Conservation (phyloP, 768 basidiomycete species). For the Sarcodon aspratus region DNA sequence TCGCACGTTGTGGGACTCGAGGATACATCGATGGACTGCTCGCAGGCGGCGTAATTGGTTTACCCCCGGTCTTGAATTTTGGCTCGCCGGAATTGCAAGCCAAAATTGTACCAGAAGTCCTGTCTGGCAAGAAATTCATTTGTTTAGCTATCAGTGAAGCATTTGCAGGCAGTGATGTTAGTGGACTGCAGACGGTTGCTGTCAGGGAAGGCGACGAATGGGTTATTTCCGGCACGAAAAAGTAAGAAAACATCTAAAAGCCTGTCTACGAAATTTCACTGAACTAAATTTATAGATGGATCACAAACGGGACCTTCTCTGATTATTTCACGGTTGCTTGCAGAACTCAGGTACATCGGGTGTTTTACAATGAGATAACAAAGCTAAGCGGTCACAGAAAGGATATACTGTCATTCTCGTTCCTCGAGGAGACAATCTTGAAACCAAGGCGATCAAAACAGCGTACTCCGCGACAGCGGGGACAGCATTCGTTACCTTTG, state of each 20-base stretch:
- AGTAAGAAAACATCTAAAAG: conserved; percentile 32
- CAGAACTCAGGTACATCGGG: conserved; percentile 42
- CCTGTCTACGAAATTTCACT: neutral
- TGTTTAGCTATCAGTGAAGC: conserved; percentile 90
- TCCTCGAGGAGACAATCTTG: conserved; percentile 57
- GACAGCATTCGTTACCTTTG: conserved; percentile 77
- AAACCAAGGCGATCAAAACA: conserved; percentile 86
- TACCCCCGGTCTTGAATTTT: conserved; percentile 85
- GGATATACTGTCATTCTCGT: conserved; percentile 73
- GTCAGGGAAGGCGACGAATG: conserved; percentile 76
- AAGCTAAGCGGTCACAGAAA: conserved; percentile 23
- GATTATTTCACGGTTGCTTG: conserved; percentile 81
- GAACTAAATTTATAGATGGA: conserved; percentile 49
- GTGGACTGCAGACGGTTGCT: conserved; percentile 79
- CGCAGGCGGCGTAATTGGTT: conserved; percentile 73
- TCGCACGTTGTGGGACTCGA: conserved; percentile 73
- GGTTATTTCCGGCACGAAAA: conserved; percentile 90
- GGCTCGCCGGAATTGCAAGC: conserved; percentile 64
- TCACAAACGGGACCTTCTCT: conserved; percentile 77
- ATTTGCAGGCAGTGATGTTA: conserved; percentile 82
- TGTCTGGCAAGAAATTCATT: conserved; percentile 74
- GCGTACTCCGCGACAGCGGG: conserved; percentile 88
- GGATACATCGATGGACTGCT: conserved; percentile 84
- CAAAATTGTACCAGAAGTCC: conserved; percentile 61
- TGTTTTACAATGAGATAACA: neutral